Evolutionary conservation across 129 eudicot genomes (phyloP), one percentile per base, ranked within the genome.

Genomic region (Chrysanthemum lavandulifolium): DNA sequence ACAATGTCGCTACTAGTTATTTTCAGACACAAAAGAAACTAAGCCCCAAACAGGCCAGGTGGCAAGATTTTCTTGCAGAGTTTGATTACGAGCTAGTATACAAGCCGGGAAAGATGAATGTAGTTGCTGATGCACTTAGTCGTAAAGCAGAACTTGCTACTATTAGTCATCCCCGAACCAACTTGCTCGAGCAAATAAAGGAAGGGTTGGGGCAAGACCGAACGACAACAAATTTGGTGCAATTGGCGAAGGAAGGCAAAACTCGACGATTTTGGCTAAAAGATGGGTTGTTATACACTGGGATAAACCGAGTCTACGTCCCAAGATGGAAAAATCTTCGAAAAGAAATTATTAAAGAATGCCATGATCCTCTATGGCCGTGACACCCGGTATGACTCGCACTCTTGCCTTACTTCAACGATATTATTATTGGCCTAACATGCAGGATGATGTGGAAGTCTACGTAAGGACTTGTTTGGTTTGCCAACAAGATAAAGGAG

Each of bases 21-120:
- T 25, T 10, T 0, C 10, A 61, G n/a, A 61, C 43, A 0, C 7
- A 27, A 13, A 61, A 61, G 67, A 61, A 61, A 13, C 8, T 61
- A 13, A 25, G 45, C 0, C 18, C 10, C 16, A 61, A 61, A 43
- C 67, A 61, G 29, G 67, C 67, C 10, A 11, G 67, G 9, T 61
- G 80, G 79, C 67, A 75, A 16, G 72, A 65, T 5, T 68, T 68
- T 21, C 21, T 68, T 23, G 60, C 13, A 0, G 67, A 63, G 13
- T 78, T 78, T 21, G 73, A 71, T 33, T 78, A 25, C 21, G 15
- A 8, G 0, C 10, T 70, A 21, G 23, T 21, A 21, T 21, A 1
- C 23, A 21, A 21, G 23, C 23, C 23, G 1, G 0, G 23, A 21
- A 21, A 21, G 23, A 21, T 21, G 23, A 21, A 21, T 21, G 23